phyloP scores from a whole-genome alignment of 1,139 yeast species.

The Suhomyces guaymorum region DNA sequence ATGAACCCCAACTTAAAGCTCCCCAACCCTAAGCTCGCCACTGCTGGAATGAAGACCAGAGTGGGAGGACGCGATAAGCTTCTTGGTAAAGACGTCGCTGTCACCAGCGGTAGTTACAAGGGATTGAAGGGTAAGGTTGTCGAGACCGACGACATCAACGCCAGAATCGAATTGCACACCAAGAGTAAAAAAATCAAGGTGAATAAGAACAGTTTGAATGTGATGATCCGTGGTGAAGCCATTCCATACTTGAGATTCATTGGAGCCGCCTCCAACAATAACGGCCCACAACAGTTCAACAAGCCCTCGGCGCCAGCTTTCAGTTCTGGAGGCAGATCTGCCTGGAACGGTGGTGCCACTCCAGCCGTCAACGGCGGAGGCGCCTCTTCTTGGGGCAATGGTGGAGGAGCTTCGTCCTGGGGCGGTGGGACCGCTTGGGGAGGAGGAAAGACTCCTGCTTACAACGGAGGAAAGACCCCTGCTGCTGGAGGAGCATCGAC shows the following conservation, averaged over 20 bases:
- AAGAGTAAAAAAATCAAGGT: constrained; percentile 87
- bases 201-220: constrained; percentile 72
- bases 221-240: constrained; percentile 63
- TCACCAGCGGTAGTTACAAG: constrained; percentile 88
- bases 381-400: constrained; percentile 30
- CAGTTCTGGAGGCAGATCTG: constrained; percentile 42
- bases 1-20: constrained; percentile 82
- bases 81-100: constrained; percentile 79
- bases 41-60: constrained; percentile 58
- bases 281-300: constrained; percentile 25
- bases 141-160: constrained; percentile 88
- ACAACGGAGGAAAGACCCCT: constrained; percentile 20
- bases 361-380: constrained; percentile 41
- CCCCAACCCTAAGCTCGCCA: constrained; percentile 29
- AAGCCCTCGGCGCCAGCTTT: constrained; percentile 45
- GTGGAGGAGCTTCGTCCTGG: constrained; percentile 49
- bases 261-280: constrained; percentile 40
- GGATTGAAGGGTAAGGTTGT: constrained; percentile 93
- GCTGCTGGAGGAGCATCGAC: constrained; percentile 34
- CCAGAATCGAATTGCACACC: constrained; percentile 91
- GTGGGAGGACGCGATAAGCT: constrained; percentile 79
- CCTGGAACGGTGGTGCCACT: constrained; percentile 52
- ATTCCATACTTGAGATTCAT: constrained; percentile 82
- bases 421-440: constrained; percentile 55
- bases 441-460: constrained; percentile 34